These are phyloP conservation scores for Cyanidiococcus yangmingshanensis DNA, from an alignment of 23 red algal genomes.

Conservation along the genomic window DNA sequence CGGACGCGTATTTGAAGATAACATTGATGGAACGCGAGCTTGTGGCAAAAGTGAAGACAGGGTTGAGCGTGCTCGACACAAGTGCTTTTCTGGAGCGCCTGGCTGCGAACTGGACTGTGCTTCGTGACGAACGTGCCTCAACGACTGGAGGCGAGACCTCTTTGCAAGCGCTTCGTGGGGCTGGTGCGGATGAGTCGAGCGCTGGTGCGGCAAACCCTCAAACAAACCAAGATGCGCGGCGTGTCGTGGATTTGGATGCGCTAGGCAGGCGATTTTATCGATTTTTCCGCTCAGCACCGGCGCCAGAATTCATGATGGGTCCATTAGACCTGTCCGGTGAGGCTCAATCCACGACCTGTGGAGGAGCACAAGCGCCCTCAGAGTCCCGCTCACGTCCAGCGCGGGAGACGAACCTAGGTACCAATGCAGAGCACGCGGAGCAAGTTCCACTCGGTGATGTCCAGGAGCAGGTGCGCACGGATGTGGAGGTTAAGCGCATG, in stretches of 20 bases:
- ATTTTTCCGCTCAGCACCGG: slow-evolving; percentile 23
- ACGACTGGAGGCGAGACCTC: neutral
- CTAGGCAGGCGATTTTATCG: slow-evolving; percentile 38
- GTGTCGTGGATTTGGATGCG: slow-evolving; percentile 33
- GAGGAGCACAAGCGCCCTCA: neutral
- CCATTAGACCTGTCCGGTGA: slow-evolving; percentile 7
- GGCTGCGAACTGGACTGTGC: neutral
- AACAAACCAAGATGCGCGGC: neutral
- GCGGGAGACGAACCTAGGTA: slow-evolving; percentile 6
- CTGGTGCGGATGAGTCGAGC: slow-evolving; percentile 36
- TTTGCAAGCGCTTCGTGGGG: neutral
- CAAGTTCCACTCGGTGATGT: slow-evolving; percentile 28
- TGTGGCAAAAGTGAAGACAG: neutral
- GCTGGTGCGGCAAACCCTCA: slow-evolving; percentile 8
- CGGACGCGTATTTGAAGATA: neutral
- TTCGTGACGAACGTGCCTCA: neutral
- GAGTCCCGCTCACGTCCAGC: neutral
- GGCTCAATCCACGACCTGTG: neutral
- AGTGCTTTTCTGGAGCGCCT: neutral
- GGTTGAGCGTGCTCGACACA: slow-evolving; percentile 7
- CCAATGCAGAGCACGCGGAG: slow-evolving; percentile 22
- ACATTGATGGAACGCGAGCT: neutral
- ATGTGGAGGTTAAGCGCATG: slow-evolving; percentile 53
- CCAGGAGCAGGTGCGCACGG: slow-evolving; percentile 59
- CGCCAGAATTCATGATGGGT: slow-evolving; percentile 35